phyloP scores from a whole-genome alignment of 768 basidiomycete genomes.

The Chalciporus chontae region DNA sequence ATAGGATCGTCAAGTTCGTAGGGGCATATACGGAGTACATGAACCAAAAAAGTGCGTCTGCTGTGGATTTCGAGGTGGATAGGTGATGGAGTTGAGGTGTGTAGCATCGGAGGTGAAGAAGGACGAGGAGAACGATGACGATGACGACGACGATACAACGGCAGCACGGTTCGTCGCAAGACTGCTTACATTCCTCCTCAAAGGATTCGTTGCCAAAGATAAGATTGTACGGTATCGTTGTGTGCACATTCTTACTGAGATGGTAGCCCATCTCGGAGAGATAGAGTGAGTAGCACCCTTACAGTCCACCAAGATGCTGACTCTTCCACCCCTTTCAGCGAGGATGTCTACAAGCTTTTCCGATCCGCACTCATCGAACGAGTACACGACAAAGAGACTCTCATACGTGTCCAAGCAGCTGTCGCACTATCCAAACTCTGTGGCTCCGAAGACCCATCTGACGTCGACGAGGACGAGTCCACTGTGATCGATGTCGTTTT shows the following conservation, averaged over 20 bases:
- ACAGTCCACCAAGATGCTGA: neutral
- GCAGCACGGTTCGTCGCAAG: slow-evolving; percentile 65
- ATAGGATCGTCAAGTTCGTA: slow-evolving; percentile 78
- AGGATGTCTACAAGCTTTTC: slow-evolving; percentile 66
- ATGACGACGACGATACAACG: slow-evolving; percentile 63
- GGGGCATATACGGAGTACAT: slow-evolving; percentile 74
- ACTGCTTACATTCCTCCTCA: slow-evolving; percentile 67
- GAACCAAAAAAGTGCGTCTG: slow-evolving; percentile 65
- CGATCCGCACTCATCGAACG: slow-evolving; percentile 66
- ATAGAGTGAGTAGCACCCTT: slow-evolving; percentile 62
- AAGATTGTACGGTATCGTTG: slow-evolving; percentile 82
- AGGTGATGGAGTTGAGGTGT: neutral
- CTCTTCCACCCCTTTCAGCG: slow-evolving; percentile 42
- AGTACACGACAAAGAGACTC: slow-evolving; percentile 71
- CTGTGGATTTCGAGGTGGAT: neutral
- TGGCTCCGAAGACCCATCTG: slow-evolving; percentile 60
- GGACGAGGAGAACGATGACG: slow-evolving; percentile 38
- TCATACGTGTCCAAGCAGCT: slow-evolving; percentile 76
- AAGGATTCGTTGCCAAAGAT: slow-evolving; percentile 82
- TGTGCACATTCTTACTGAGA: slow-evolving; percentile 70
- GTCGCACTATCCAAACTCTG: slow-evolving; percentile 76
- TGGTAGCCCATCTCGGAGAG: slow-evolving; percentile 77
- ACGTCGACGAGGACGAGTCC: slow-evolving; percentile 44
- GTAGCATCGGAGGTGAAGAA: slow-evolving; percentile 37
- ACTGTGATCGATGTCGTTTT: slow-evolving; percentile 59